Evolutionary conservation across 2,329 filamentous ascomycete species (phyloP).

Genomic region (Alternaria panax): DNA sequence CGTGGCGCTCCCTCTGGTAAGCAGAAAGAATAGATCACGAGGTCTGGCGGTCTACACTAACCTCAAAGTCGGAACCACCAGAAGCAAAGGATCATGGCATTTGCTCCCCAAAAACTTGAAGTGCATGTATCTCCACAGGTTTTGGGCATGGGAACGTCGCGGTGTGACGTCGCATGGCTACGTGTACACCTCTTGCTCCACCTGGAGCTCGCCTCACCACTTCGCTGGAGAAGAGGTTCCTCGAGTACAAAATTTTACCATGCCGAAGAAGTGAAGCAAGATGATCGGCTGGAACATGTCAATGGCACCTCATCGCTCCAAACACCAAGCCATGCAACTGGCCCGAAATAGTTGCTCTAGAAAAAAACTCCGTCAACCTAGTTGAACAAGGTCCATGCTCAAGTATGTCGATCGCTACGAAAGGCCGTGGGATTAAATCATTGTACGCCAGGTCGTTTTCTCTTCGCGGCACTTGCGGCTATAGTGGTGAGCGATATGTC

Average conservation of each 20-base stretch:
- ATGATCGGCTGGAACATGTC: neutral
- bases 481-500: neutral
- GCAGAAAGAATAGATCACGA: neutral
- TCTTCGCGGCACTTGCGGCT: conserved; percentile 1
- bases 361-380: neutral
- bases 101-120: neutral
- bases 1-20: neutral
- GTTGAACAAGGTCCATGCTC: neutral
- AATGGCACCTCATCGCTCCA: neutral
- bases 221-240: neutral
- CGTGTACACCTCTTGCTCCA: neutral
- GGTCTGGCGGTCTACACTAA: neutral
- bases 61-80: neutral
- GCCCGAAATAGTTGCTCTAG: neutral
- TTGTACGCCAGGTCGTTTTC: neutral
- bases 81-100: neutral
- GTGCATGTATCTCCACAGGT: neutral
- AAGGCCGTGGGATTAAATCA: neutral
- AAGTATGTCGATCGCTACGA: neutral
- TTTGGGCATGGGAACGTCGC: neutral
- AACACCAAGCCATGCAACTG: neutral
- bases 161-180: neutral
- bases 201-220: neutral
- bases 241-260: neutral
- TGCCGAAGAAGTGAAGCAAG: neutral